Percentiles rank a stretch among this genome's conserved stretches.
phyloP scores from a whole-genome alignment of 257 asterid species.

The Solanum appendiculatum region DNA sequence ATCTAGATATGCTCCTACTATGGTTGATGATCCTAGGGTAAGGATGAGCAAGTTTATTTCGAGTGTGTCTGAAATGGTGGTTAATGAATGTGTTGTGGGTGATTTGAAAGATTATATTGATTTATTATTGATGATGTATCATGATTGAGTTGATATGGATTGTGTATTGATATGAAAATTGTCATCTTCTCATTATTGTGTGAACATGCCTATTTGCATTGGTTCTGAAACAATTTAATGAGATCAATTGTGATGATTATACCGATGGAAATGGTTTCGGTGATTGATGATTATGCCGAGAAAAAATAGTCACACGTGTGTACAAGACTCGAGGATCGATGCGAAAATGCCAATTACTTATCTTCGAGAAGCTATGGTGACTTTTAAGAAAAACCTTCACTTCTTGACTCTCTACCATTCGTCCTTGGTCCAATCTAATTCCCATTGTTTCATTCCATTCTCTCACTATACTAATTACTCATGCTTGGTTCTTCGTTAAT shows the following conservation, averaged over 20 bases:
- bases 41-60: no score
- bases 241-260: not conserved
- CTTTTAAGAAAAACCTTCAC: no score
- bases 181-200: not conserved
- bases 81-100: not conserved
- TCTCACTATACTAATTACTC: no score
- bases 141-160: not conserved
- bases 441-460: no score
- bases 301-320: not conserved
- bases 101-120: not conserved
- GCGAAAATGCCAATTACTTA: fast-evolving
- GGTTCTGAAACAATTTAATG: not conserved
- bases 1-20: no score
- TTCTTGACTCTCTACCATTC: no score
- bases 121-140: not conserved
- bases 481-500: no score
- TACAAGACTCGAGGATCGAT: not conserved
- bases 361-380: not conserved
- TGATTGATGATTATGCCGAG: no score
- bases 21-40: no score
- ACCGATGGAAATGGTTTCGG: no score
- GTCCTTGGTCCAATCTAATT: no score
- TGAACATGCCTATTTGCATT: not conserved
- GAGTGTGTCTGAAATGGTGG: no score
- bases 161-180: not conserved